These are phyloP conservation scores for Paecilomyces sp. DNA, from an alignment of 2,329 filamentous ascomycete genomes.

Conservation along the genomic window DNA sequence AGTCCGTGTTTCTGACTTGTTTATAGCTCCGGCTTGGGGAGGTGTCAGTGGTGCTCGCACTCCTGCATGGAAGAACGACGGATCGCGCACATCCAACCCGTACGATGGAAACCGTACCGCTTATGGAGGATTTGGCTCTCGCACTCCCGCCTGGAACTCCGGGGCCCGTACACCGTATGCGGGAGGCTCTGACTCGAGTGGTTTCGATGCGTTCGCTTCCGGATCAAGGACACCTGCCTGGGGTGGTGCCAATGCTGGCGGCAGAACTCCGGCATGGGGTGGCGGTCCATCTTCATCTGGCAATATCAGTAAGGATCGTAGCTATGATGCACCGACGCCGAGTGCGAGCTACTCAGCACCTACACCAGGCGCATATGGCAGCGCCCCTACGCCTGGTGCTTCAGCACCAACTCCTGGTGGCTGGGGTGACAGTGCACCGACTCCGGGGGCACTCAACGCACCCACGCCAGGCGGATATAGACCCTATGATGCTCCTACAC, in stretches of 20 bases:
- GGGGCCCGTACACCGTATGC: slow-evolving; percentile 53
- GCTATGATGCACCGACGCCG: slow-evolving; percentile 70
- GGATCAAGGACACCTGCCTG: slow-evolving; percentile 74
- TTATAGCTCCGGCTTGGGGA: slow-evolving; percentile 34
- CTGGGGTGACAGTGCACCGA: slow-evolving; percentile 40
- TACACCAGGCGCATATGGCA: slow-evolving; percentile 51
- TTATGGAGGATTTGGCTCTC: slow-evolving; percentile 58
- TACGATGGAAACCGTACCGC: slow-evolving; percentile 68
- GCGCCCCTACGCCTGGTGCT: slow-evolving; percentile 62
- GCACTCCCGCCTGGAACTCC: slow-evolving; percentile 68
- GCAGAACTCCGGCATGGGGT: slow-evolving; percentile 40
- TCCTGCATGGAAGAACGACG: slow-evolving; percentile 51
- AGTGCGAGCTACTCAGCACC: slow-evolving; percentile 60
- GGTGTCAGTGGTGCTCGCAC: slow-evolving; percentile 41
- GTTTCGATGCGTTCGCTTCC: slow-evolving; percentile 60
- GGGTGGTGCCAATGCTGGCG: slow-evolving; percentile 45
- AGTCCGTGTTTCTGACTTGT: slow-evolving; percentile 12
- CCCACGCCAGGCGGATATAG: slow-evolving; percentile 32
- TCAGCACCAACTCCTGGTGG: slow-evolving; percentile 47
- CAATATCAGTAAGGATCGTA: slow-evolving; percentile 22
- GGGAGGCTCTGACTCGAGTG: slow-evolving; percentile 54
- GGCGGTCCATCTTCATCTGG: slow-evolving; percentile 20
- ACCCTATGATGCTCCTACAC: slow-evolving; percentile 33
- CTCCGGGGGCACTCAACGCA: slow-evolving; percentile 39
- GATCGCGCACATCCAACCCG: slow-evolving; percentile 48